Evolutionary conservation across 306 rosid genomes (phyloP), one percentile per base, ranked within the genome.

Genomic region (Cucumis cinereus): DNA sequence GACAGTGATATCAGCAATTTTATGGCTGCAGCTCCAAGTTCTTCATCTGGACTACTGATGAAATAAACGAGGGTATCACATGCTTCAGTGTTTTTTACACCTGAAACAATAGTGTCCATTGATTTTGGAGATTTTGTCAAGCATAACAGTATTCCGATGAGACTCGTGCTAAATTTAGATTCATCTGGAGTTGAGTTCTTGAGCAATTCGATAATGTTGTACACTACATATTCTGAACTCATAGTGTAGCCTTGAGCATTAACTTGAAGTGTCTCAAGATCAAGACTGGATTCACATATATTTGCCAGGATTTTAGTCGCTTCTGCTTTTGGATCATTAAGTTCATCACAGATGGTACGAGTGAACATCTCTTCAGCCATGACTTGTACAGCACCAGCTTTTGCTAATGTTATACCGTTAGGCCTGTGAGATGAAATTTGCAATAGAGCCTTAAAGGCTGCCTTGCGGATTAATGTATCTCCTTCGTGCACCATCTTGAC

Each of bases 281-380:
- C 83, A 62, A 78, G 74, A 56, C 55, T 80, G 1, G 85, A 78
- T 71, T 82, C 86, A 0, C 78, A 28, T 64, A 84, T 77, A 61
- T 82, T 87, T 56, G 84, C 90, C 26, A 84, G 82, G 36, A 87
- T 84, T 40, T 84, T 72, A 60, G 86, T 85, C 30, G 90, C 86
- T 74, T 82, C 90, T 58, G 49, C 33, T 70, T 62, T 84, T 2
- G 83, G 81, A 59, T 82, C 76, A 81, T 73, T 75, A 53, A 82
- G 88, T 70, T 82, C 85, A 41, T 82, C 78, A 35, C 76, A 55
- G 66, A 80, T 77, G 41, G 77, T 78, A 64, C 81, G 75, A 23
- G 75, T 67, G 82, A 87, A 87, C 79, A 87, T 78, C 82, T 87
- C 90, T 55, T 82, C 86, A 50, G 72, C 85, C 85, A 84, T 78